Evolutionary conservation across 2,329 filamentous ascomycete species (phyloP).

Genomic region (Aureobasidium namibiae): DNA sequence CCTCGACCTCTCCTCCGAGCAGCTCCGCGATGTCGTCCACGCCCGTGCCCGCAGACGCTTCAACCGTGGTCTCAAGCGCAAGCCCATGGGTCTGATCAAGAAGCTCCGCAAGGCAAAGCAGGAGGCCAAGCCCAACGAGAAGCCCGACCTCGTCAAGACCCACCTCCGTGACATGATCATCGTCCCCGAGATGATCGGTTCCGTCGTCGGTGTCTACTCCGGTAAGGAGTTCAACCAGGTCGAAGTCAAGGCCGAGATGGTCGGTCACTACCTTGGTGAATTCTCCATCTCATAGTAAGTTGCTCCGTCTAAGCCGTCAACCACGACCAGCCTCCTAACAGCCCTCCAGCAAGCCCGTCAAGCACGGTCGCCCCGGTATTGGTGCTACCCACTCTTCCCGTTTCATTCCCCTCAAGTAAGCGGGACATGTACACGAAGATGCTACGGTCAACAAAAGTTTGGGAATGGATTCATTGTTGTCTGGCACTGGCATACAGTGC

Average conservation of each 20-base stretch:
- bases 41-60: slow-evolving; percentile 96
- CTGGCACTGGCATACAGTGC: slow-evolving; percentile 10
- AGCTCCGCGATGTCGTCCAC: slow-evolving; percentile 99
- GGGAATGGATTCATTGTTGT: slow-evolving; percentile 10
- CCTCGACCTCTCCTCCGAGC: slow-evolving; percentile 95
- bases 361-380: slow-evolving; percentile 99
- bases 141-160: slow-evolving; percentile 98
- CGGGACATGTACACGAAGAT: slow-evolving; percentile 6
- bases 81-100: slow-evolving; percentile 99
- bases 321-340: slow-evolving; percentile 31
- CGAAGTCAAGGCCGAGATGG: slow-evolving; percentile 99
- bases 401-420: slow-evolving; percentile 99
- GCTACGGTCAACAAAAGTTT: slow-evolving; percentile 12
- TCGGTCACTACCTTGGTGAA: slow-evolving; percentile 97
- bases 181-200: slow-evolving; percentile 99
- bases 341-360: slow-evolving; percentile 87
- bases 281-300: slow-evolving; percentile 99
- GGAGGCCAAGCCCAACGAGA: slow-evolving; percentile 98
- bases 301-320: slow-evolving; percentile 1
- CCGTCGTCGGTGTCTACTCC: slow-evolving; percentile 97
- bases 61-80: slow-evolving; percentile 99
- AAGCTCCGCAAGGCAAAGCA: slow-evolving; percentile 99
- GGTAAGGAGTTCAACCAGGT: slow-evolving; percentile 99
- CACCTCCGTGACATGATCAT: slow-evolving; percentile 99
- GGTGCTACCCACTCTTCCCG: slow-evolving; percentile 99